phyloP scores from a whole-genome alignment of 805 yeast species.

The Pichia rugopelliculosa region DNA sequence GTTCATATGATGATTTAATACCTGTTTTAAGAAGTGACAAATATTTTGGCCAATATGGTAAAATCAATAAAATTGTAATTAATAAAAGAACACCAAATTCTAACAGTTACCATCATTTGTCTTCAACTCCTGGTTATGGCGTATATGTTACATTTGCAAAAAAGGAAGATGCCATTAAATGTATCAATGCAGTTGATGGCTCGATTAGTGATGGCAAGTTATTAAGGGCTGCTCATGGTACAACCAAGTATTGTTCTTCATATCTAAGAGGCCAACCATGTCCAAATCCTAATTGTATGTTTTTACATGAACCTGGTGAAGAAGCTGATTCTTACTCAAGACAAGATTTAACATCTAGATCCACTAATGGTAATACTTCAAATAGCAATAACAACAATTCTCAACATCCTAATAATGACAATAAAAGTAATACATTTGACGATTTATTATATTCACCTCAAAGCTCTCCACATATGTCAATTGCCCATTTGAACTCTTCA shows the following conservation, averaged over 20 bases:
- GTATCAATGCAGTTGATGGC: constrained; percentile 90
- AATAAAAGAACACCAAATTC: constrained; percentile 61
- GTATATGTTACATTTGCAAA: constrained; percentile 90
- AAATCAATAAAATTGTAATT: constrained; percentile 87
- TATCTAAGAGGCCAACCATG: constrained; percentile 92
- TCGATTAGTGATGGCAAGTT: constrained; percentile 86
- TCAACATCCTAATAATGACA: background rate
- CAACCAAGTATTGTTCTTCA: constrained; percentile 96
- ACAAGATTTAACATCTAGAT: constrained; percentile 75
- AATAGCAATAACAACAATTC: background rate
- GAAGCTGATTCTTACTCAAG: constrained; percentile 96
- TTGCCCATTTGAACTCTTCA: constrained; percentile 6
- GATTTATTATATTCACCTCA: constrained; percentile 10
- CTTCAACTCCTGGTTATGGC: constrained; percentile 68
- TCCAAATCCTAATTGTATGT: constrained; percentile 98
- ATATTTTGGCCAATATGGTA: constrained; percentile 98
- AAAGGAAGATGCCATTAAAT: constrained; percentile 91
- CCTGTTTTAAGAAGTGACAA: constrained; percentile 77
- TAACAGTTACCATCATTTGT: constrained; percentile 25
- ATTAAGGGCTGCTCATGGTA: constrained; percentile 93
- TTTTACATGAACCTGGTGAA: constrained; percentile 98
- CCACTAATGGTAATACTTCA: constrained; percentile 45
- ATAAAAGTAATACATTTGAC: constrained; percentile 23
- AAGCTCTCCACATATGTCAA: constrained; percentile 17
- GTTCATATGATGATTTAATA: constrained; percentile 81